Evolutionary conservation across 2,329 filamentous ascomycete species (phyloP).

Genomic region (Paraphoma sp.): DNA sequence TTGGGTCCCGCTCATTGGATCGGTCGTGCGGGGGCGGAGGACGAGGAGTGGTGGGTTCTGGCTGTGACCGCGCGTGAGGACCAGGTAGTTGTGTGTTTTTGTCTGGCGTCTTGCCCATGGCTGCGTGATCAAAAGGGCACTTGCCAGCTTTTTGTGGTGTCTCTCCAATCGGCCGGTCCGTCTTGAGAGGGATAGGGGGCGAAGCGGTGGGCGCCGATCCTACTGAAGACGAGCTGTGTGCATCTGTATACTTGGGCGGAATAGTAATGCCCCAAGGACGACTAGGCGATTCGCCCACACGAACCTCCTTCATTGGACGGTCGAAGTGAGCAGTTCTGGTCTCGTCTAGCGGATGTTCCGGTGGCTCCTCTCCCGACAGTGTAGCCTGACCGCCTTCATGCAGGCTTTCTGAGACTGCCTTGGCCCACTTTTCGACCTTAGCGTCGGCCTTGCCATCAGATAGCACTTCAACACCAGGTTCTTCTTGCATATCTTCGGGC

Average conservation of each 20-base stretch:
- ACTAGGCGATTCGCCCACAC: constrained; percentile 93
- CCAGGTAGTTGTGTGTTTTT: constrained; percentile 5
- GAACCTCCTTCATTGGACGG: constrained; percentile 81
- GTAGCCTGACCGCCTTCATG: constrained; percentile 41
- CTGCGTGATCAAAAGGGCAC: constrained; percentile 46
- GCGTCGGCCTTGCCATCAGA: constrained; percentile 62
- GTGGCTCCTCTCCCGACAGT: constrained; percentile 46
- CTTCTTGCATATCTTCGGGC: constrained; percentile 55
- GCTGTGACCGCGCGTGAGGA: constrained; percentile 18
- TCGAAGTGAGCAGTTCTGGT: constrained; percentile 79
- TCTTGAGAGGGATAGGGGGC: constrained; percentile 61
- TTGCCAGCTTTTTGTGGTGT: constrained; percentile 38
- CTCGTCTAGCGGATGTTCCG: constrained; percentile 56
- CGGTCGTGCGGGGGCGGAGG: constrained; percentile 10
- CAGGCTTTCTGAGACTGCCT: constrained; percentile 70
- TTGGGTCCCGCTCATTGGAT: constrained; percentile 10
- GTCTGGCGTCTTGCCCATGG: constrained; percentile 26
- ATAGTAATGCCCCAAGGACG: constrained; percentile 92
- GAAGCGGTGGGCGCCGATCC: constrained; percentile 50
- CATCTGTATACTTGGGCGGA: constrained; percentile 61
- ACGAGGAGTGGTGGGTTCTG: constrained; percentile 16
- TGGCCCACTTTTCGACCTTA: constrained; percentile 86
- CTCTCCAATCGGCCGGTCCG: constrained; percentile 28
- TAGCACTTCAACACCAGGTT: constrained; percentile 22
- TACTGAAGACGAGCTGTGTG: constrained; percentile 47